Percentiles rank a stretch among this genome's conserved stretches.
Evolutionary conservation across 805 yeast species (phyloP).

Genomic region (Millerozyma acaciae): DNA sequence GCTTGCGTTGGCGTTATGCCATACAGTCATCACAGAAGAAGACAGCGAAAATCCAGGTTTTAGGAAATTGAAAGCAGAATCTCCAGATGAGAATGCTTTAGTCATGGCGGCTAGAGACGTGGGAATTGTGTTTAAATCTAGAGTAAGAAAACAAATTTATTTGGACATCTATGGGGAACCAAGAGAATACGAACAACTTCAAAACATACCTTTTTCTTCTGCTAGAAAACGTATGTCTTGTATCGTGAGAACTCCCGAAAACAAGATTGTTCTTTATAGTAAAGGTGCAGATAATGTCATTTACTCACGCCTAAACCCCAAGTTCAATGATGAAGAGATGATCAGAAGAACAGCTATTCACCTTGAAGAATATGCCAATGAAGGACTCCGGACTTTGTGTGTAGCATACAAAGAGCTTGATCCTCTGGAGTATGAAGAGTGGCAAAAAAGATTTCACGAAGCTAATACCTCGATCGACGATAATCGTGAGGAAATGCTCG

Average conservation of each 20-base stretch:
- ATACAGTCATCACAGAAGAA: constrained; percentile 65
- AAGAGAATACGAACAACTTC: constrained; percentile 46
- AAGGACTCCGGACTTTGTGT: constrained; percentile 75
- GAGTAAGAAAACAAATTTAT: constrained; percentile 45
- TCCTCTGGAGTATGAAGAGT: constrained; percentile 41
- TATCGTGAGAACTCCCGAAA: constrained; percentile 45
- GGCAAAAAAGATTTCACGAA: constrained; percentile 54
- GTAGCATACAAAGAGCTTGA: constrained; percentile 56
- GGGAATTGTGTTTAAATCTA: constrained; percentile 59
- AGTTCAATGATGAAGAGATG: constrained; percentile 37
- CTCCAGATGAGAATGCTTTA: constrained; percentile 80
- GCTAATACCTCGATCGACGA: constrained; percentile 54
- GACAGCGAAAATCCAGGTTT: constrained; percentile 35
- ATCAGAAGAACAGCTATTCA: constrained; percentile 57
- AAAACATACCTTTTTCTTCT: constrained; percentile 62
- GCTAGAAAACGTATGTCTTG: constrained; percentile 79
- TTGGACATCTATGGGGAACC: constrained; percentile 45
- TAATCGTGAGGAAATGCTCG: constrained; percentile 57
- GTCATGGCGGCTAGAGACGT: constrained; percentile 74
- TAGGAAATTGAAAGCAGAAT: constrained; percentile 66
- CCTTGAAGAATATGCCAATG: constrained; percentile 66
- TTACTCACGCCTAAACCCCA: constrained; percentile 36
- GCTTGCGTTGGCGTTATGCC: constrained; percentile 67
- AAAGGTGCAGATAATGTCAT: constrained; percentile 81
- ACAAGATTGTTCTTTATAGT: constrained; percentile 44